phyloP scores from a whole-genome alignment of 2,329 filamentous ascomycete genomes.

The Alternaria ethzedia region DNA sequence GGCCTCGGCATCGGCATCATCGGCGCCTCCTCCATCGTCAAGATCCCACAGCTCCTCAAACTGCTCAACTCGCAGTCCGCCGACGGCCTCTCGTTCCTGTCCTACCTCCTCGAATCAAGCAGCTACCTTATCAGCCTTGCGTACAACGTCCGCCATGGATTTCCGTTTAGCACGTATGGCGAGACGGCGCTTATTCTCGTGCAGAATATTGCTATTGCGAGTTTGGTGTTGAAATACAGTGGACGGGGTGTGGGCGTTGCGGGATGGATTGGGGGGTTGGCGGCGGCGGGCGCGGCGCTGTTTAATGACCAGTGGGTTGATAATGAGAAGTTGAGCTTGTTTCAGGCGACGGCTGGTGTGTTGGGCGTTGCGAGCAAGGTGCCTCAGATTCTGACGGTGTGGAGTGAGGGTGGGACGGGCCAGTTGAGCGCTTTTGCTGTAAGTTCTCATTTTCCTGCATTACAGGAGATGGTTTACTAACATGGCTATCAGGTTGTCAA shows the following conservation, averaged over 20 bases:
- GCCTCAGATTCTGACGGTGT: constrained; percentile 90
- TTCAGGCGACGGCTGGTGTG: constrained; percentile 84
- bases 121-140: constrained; percentile 87
- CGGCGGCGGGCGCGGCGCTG: constrained; percentile 71
- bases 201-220: constrained; percentile 89
- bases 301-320: constrained; percentile 71
- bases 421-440: constrained; percentile 97
- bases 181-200: constrained; percentile 91
- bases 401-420: constrained; percentile 83
- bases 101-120: constrained; percentile 89
- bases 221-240: constrained; percentile 84
- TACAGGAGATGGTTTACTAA: neutral
- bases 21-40: constrained; percentile 86
- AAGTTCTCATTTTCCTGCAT: constrained; percentile 48
- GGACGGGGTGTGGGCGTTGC: constrained; percentile 72
- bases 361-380: constrained; percentile 89
- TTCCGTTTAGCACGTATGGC: constrained; percentile 96
- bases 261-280: constrained; percentile 78
- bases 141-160: constrained; percentile 89
- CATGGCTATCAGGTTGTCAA: constrained; percentile 79
- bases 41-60: constrained; percentile 96
- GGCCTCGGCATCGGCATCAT: constrained; percentile 93
- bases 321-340: constrained; percentile 69
- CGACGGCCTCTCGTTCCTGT: constrained; percentile 84
- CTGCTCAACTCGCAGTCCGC: constrained; percentile 81